Conservation (phyloP, 2,329 filamentous ascomycete genomes). For the Didymella glomerata region DNA sequence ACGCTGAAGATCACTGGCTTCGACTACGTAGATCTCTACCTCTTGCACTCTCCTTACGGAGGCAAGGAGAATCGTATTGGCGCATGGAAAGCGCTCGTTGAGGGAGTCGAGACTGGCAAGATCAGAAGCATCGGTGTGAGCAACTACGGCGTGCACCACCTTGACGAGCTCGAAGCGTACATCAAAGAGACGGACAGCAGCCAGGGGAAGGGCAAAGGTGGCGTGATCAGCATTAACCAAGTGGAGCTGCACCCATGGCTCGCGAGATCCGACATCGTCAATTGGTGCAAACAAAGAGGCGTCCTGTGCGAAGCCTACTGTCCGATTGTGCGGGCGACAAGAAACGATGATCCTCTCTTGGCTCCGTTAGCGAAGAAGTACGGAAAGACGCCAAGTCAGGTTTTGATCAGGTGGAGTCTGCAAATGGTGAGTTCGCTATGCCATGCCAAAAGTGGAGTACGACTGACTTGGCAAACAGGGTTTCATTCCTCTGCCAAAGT, state of each 20-base stretch:
- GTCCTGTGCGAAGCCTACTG: conserved; percentile 60
- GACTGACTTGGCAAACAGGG: conserved; percentile 52
- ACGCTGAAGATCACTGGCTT: conserved; percentile 63
- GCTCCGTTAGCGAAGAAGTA: conserved; percentile 63
- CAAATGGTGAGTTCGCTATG: conserved; percentile 41
- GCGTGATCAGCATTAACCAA: conserved; percentile 82
- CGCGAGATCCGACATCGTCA: conserved; percentile 76
- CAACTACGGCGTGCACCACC: conserved; percentile 65
- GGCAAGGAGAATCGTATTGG: conserved; percentile 60
- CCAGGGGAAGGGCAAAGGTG: conserved; percentile 69
- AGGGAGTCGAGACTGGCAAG: conserved; percentile 61
- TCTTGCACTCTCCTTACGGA: conserved; percentile 64
- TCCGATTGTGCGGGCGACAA: conserved; percentile 55
- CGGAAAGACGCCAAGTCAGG: conserved; percentile 65
- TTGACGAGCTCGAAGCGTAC: conserved; percentile 63
- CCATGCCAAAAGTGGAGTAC: too few relatives aligned
- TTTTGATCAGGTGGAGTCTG: conserved; percentile 67
- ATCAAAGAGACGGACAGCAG: conserved; percentile 70
- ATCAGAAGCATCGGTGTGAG: conserved; percentile 63
- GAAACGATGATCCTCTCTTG: conserved; percentile 63
- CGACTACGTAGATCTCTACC: conserved; percentile 73
- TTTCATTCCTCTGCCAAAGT: conserved; percentile 70
- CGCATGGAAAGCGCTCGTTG: conserved; percentile 63
- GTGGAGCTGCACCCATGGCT: conserved; percentile 89
- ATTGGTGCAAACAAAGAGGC: conserved; percentile 72